Conservation (phyloP, 108 stramenopile genomes). For the Epipyxis sp. region DNA sequence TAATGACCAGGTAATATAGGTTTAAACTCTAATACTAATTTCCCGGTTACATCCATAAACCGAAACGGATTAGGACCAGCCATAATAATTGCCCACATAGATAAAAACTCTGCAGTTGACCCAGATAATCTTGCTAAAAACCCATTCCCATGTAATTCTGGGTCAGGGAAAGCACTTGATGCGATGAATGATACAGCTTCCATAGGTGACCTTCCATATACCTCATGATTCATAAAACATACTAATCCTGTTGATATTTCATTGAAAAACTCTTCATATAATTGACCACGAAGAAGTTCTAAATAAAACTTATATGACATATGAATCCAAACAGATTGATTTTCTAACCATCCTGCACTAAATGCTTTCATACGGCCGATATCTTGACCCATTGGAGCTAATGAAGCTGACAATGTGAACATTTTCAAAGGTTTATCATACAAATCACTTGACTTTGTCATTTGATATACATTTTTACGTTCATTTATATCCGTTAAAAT, state of each 20-base stretch:
- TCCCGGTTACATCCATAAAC: conserved; percentile 52
- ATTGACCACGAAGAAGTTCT: conserved; percentile 83
- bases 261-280: conserved; percentile 80
- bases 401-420: conserved; percentile 81
- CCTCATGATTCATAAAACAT: conserved; percentile 82
- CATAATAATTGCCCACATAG: conserved; percentile 84
- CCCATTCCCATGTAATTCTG: conserved; percentile 69
- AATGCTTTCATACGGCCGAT: conserved; percentile 95
- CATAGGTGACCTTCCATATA: conserved; percentile 84
- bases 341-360: conserved; percentile 91
- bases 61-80: conserved; percentile 66
- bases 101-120: conserved; percentile 89
- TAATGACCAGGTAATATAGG: conserved; percentile 81
- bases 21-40: conserved; percentile 60
- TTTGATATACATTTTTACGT: conserved; percentile 69
- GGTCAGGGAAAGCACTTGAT: conserved; percentile 83
- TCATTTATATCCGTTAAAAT: conserved; percentile 68
- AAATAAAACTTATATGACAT: conserved; percentile 96
- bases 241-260: conserved; percentile 82
- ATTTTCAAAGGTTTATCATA: conserved; percentile 75
- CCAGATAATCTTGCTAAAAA: conserved; percentile 89
- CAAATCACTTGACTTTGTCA: conserved; percentile 72
- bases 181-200: conserved; percentile 85
- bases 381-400: conserved; percentile 71
- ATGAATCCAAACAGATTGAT: conserved; percentile 92